Evolutionary conservation across 768 basidiomycete species (phyloP).

Genomic region (Austroboletus eburneus): DNA sequence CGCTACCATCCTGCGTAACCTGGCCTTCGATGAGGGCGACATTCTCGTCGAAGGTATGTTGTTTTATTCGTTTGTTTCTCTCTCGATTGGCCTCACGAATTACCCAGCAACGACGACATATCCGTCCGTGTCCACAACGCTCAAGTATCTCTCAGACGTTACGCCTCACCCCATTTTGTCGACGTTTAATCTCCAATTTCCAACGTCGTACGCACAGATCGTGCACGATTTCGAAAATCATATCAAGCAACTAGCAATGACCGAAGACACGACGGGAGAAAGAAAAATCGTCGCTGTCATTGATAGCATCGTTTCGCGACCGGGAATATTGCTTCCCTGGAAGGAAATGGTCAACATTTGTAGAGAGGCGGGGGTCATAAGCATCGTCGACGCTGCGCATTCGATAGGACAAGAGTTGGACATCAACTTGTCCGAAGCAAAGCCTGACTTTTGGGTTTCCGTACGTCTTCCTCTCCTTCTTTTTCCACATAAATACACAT

Average conservation of each 20-base stretch:
- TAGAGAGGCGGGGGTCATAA: slow-evolving; percentile 56
- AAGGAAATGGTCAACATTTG: slow-evolving; percentile 61
- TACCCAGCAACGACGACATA: slow-evolving; percentile 58
- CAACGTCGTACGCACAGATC: slow-evolving; percentile 53
- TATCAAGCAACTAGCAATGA: slow-evolving; percentile 28
- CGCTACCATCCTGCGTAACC: slow-evolving; percentile 62
- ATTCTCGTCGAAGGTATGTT: slow-evolving; percentile 47
- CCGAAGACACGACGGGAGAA: slow-evolving; percentile 21
- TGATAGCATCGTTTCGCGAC: slow-evolving; percentile 61
- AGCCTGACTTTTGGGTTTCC: slow-evolving; percentile 78
- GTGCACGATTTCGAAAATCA: slow-evolving; percentile 44
- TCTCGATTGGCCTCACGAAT: neutral
- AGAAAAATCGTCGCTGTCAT: slow-evolving; percentile 62
- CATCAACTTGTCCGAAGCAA: slow-evolving; percentile 51
- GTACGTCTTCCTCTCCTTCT: slow-evolving; percentile 36
- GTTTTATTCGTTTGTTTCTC: neutral
- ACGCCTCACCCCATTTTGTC: slow-evolving; percentile 50
- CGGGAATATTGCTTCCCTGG: slow-evolving; percentile 68
- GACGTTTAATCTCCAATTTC: slow-evolving; percentile 51
- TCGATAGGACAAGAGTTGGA: slow-evolving; percentile 67
- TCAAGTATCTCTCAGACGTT: slow-evolving; percentile 52
- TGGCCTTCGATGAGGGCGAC: slow-evolving; percentile 52
- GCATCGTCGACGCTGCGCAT: slow-evolving; percentile 76
- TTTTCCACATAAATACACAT: no score
- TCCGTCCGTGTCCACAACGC: slow-evolving; percentile 45